Base-by-base conservation (phyloP, 2,329 filamentous ascomycete species). In the Alternaria consortialis region DNA sequence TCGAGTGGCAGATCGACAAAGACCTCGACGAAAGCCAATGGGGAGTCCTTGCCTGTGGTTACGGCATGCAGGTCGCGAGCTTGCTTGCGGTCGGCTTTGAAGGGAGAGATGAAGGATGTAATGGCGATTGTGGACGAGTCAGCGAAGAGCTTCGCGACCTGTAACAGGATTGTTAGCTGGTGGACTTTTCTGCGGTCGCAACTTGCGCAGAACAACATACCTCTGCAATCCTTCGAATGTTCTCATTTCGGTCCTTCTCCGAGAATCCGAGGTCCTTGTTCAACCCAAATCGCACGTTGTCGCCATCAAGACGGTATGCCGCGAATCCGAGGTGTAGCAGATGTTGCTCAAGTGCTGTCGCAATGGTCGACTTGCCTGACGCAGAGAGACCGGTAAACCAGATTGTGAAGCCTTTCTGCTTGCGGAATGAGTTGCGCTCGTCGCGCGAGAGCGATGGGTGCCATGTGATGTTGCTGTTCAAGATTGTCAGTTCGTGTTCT, bases 381-480 rank as follows among this genome's bases (percentile, higher is more conserved):
- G 94, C 95, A 37, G 92, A 97, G 67, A 99, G 91, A 56, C 95
- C 95, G 1, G 95, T 99, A 78, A 99, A 91, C 95, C 95, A 99
- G 82, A 99, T 90, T 59, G 95, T 99, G 79, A 96, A 90, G 78
- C 95, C 95, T 70, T 88, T 87, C 82, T 99, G 95, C 80, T 90
- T 88, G 81, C 93, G 92, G 71, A 87, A 83, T 69, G 85, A 78
- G 80, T 87, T 90, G 80, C 92, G 91, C 86, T 95, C 92, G 64
- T 84, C 80, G 81, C 91, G 91, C 56, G 90, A 91, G 77, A 95
- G 90, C 64, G 90, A 91, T 8, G 89, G 85, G 84, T 95, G 92
- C 92, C 92, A 95, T 80, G 91, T 94, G 80, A 95, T 94, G 86
- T 95, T 95, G 79, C 92, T 95, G 77, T 39, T 40, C 11, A 34